A percentile compares a stretch with the other conserved stretches of the same genome.
These are phyloP conservation scores for Torulaspora delbrueckii DNA, from an alignment of 805 yeast genomes.

Conservation along the genomic window DNA sequence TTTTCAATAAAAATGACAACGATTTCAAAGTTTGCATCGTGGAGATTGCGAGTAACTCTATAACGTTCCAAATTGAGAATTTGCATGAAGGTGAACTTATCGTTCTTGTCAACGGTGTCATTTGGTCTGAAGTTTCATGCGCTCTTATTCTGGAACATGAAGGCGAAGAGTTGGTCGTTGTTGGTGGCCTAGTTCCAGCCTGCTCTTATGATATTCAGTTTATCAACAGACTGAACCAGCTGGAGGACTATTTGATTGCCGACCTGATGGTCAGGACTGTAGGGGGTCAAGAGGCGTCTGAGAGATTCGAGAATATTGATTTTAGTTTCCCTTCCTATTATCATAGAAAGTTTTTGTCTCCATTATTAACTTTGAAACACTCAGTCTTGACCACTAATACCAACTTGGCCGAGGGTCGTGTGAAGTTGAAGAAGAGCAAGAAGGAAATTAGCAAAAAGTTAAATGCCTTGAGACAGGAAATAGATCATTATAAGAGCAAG, in stretches of 20 bases:
- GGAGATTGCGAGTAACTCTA: constrained; percentile 48
- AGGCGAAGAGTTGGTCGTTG: constrained; percentile 49
- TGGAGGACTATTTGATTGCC: constrained; percentile 36
- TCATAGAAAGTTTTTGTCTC: constrained; percentile 44
- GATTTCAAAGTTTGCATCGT: constrained; percentile 41
- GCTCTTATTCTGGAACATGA: constrained; percentile 38
- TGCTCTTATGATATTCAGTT: constrained; percentile 58
- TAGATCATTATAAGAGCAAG: constrained; percentile 47
- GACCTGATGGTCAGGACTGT: constrained; percentile 40
- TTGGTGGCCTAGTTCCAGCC: constrained; percentile 59
- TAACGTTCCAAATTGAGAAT: constrained; percentile 48
- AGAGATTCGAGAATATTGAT: constrained; percentile 27
- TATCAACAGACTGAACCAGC: constrained; percentile 35
- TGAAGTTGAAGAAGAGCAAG: constrained; percentile 51
- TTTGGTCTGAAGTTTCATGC: constrained; percentile 62
- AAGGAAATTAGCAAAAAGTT: constrained; percentile 55
- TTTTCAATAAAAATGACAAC: constrained; percentile 31
- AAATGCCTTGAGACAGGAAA: constrained; percentile 49
- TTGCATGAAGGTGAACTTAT: constrained; percentile 40
- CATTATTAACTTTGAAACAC: constrained; percentile 59
- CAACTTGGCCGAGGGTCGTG: constrained; percentile 52
- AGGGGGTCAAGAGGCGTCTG: constrained; percentile 17
- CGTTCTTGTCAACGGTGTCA: constrained; percentile 57
- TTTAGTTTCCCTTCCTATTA: constrained; percentile 34
- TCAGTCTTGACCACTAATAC: constrained; percentile 61